Base-by-base conservation (phyloP, 805 yeast genomes). In the Isabelozyma rhagii region DNA sequence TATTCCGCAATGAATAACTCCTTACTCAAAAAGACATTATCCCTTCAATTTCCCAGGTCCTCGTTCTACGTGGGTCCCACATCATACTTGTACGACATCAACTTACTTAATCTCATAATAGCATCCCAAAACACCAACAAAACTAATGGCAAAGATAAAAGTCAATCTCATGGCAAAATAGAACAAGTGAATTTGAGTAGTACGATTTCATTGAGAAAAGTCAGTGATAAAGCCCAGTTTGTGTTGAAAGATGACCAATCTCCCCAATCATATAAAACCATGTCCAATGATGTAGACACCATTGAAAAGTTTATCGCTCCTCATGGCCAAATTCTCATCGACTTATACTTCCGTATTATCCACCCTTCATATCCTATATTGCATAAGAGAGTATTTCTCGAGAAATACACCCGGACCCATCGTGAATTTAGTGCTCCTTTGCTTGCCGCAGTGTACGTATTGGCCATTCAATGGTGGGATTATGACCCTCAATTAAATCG, bases 381-480 rank as follows among this genome's bases (percentile, higher is more conserved):
- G 46, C 97, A 94, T 67, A 93, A 91, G 61, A 83, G 87, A 58
- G 97, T 93, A 6, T 94, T 93, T 58, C 62, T 93, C 53, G 98
- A 93, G 59, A 93, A 93, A 64, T 93, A 92, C 63, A 74, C 92
- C 1, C 74, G 98, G 49, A 90, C 97, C 0, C 96, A 90, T 64
- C 79, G 96, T 44, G 98, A 93, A 66, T 83, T 93, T 58, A 84
- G 94, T 47, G 96, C 97, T 0, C 96, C 97, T 0, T 68, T 93
- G 45, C 71, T 93, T 44, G 97, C 97, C 0, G 88, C 97, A 0
- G 96, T 93, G 1, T 93, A 93, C 62, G 82, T 88, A 8, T 71
- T 92, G 50, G 96, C 97, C 0, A 79, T 89, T 42, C 93, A 89
- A 63, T 90, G 96, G 96, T 92, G 97, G 97, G 93, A 89, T 56